phyloP scores from a whole-genome alignment of 1,284 basidiomycete species.

The Moesziomyces parantarcticus region DNA sequence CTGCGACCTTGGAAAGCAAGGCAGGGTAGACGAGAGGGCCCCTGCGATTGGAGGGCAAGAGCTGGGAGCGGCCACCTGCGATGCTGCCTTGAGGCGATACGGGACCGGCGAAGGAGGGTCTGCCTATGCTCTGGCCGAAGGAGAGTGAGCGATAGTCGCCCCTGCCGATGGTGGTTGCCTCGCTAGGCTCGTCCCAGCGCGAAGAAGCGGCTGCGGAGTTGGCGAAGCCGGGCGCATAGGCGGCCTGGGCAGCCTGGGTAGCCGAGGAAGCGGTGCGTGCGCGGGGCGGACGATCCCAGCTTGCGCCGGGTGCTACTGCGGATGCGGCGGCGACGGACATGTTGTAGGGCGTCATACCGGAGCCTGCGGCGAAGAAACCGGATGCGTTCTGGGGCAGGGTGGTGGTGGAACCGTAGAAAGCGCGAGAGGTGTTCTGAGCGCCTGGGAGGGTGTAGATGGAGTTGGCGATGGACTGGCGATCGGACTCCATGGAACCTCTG shows the following conservation, averaged over 20 bases:
- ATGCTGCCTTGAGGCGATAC: slow-evolving; percentile 47
- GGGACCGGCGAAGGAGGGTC: slow-evolving; percentile 29
- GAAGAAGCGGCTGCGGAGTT: slow-evolving; percentile 15
- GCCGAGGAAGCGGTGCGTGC: slow-evolving; percentile 52
- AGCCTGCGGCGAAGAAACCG: slow-evolving; percentile 29
- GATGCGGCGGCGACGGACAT: slow-evolving; percentile 25
- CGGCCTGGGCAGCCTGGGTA: slow-evolving; percentile 57
- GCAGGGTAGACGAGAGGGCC: slow-evolving; percentile 84
- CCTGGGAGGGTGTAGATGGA: slow-evolving; percentile 54
- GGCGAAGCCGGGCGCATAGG: slow-evolving; percentile 41
- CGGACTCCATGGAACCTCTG: slow-evolving; percentile 55
- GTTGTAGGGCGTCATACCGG: slow-evolving; percentile 38
- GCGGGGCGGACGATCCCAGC: slow-evolving; percentile 48
- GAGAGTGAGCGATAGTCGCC: slow-evolving; percentile 50
- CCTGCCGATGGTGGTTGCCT: slow-evolving; percentile 28
- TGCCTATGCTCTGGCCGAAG: slow-evolving; percentile 30
- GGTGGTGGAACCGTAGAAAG: slow-evolving; percentile 43
- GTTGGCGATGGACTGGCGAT: slow-evolving; percentile 54
- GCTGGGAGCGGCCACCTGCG: slow-evolving; percentile 8
- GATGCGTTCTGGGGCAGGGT: slow-evolving; percentile 37
- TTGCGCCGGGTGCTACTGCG: slow-evolving; percentile 4
- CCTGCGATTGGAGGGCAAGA: slow-evolving; percentile 25
- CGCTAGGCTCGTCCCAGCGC: slow-evolving; percentile 31
- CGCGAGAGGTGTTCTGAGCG: slow-evolving; percentile 36
- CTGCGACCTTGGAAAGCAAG: slow-evolving; percentile 90